These are phyloP conservation scores for Clohesyomyces aquaticus DNA, from an alignment of 495 filamentous ascomycete species.

Conservation along the genomic window DNA sequence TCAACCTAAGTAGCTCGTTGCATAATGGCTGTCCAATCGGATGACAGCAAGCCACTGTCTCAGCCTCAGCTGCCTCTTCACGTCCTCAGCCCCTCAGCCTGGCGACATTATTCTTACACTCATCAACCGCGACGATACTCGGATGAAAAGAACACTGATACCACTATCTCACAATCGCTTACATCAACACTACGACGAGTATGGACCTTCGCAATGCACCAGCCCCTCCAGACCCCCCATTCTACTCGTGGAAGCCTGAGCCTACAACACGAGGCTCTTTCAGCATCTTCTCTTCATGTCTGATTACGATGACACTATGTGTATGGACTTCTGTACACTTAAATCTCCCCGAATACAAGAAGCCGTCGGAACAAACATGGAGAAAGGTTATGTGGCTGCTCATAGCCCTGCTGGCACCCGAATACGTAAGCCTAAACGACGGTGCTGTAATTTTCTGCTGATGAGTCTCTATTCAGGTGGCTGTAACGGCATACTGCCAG, in stretches of 20 bases:
- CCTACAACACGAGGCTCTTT: background rate
- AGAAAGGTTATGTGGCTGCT: slow-evolving; percentile 6
- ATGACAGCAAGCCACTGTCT: too few relatives aligned
- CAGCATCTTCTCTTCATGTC: slow-evolving; percentile 10
- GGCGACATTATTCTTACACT: too few relatives aligned
- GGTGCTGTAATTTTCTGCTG: background rate
- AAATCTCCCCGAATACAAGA: slow-evolving; percentile 11
- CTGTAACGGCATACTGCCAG: slow-evolving; percentile 1
- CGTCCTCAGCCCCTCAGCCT: too few relatives aligned
- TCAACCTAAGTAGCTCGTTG: too few relatives aligned
- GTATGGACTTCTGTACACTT: slow-evolving; percentile 5
- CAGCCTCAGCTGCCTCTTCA: too few relatives aligned
- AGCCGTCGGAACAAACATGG: background rate
- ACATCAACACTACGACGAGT: too few relatives aligned
- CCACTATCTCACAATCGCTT: too few relatives aligned
- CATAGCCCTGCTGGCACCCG: slow-evolving; percentile 1
- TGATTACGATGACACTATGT: slow-evolving; percentile 5
- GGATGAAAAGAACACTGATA: too few relatives aligned
- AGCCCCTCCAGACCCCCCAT: background rate
- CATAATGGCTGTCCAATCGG: too few relatives aligned
- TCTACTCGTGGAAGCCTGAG: slow-evolving; percentile 1
- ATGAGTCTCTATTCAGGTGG: background rate
- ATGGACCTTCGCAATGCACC: too few relatives aligned
- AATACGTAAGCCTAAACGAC: background rate
- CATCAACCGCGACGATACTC: too few relatives aligned